These are phyloP conservation scores for Rachicladosporium sp. DNA, from an alignment of 2,329 filamentous ascomycete genomes.

Conservation along the genomic window DNA sequence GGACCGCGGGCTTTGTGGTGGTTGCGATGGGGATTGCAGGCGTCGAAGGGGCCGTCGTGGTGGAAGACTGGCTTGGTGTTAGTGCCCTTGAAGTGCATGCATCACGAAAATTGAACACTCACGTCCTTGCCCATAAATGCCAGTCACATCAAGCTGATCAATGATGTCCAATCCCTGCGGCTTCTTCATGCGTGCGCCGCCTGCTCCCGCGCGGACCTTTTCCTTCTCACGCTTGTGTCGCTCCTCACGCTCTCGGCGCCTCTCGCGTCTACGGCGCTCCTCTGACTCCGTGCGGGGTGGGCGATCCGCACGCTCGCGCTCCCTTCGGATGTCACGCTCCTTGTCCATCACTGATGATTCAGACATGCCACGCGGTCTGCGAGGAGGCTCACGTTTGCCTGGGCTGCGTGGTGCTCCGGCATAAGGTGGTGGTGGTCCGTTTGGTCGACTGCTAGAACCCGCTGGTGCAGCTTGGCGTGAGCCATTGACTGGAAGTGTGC, in stretches of 20 bases:
- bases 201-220: conserved; percentile 26
- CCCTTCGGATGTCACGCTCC: conserved; percentile 46
- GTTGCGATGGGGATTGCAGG: conserved; percentile 89
- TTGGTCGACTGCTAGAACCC: conserved; percentile 40
- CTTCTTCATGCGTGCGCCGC: conserved; percentile 24
- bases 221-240: conserved; percentile 35
- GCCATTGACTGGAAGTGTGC: conserved; percentile 32
- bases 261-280: conserved; percentile 38
- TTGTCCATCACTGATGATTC: conserved; percentile 62
- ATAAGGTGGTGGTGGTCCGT: conserved; percentile 27
- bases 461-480: conserved; percentile 55
- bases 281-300: conserved; percentile 29
- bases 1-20: conserved; percentile 60
- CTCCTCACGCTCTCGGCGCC: conserved; percentile 39
- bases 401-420: conserved; percentile 26
- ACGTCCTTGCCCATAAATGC: conserved; percentile 88
- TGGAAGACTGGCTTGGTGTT: conserved; percentile 60
- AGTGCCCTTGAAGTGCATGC: not conserved
- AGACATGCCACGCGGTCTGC: conserved; percentile 60
- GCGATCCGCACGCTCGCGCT: conserved; percentile 13
- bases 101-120: conserved; percentile 30
- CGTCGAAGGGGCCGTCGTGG: conserved; percentile 94
- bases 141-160: conserved; percentile 90
- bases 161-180: conserved; percentile 65
- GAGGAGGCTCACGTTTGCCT: conserved; percentile 28